phyloP scores from a whole-genome alignment of 2,329 filamentous ascomycete species.

The Sporothrix brunneoviolacea region DNA sequence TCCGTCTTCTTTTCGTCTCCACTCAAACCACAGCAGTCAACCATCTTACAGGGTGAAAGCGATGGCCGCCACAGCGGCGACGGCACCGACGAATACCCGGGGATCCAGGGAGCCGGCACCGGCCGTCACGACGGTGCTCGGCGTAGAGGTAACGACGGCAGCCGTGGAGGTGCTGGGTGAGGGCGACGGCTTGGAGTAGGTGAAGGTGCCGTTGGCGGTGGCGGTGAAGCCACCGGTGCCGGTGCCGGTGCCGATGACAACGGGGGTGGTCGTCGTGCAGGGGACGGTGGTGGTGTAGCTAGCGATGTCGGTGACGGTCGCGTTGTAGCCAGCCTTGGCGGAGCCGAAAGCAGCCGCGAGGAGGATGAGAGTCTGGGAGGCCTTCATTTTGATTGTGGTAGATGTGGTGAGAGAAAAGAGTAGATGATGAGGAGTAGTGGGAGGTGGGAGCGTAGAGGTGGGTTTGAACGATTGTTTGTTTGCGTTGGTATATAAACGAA shows the following conservation, averaged over 20 bases:
- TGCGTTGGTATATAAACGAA: conserved; percentile 10
- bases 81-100: conserved; percentile 15
- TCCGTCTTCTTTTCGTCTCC: no score
- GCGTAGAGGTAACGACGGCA: background rate
- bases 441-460: background rate
- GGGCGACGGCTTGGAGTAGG: conserved; percentile 1
- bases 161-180: background rate
- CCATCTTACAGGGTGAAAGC: conserved; percentile 17
- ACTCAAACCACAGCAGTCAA: no score
- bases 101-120: conserved; percentile 13
- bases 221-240: background rate
- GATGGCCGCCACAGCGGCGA: conserved; percentile 17
- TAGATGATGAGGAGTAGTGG: background rate
- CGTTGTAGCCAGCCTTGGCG: conserved; percentile 3
- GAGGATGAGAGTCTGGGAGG: conserved; percentile 8
- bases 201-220: conserved; percentile 6
- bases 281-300: conserved; percentile 8
- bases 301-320: background rate
- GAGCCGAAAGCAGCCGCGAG: conserved; percentile 13
- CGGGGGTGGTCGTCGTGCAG: conserved; percentile 2
- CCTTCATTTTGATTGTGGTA: conserved; percentile 16
- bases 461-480: background rate
- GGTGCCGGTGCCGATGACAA: conserved; percentile 8
- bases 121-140: conserved; percentile 6
- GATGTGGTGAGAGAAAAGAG: background rate